phyloP scores from a whole-genome alignment of 2,329 filamentous ascomycete species.

The Cercospora sp. region DNA sequence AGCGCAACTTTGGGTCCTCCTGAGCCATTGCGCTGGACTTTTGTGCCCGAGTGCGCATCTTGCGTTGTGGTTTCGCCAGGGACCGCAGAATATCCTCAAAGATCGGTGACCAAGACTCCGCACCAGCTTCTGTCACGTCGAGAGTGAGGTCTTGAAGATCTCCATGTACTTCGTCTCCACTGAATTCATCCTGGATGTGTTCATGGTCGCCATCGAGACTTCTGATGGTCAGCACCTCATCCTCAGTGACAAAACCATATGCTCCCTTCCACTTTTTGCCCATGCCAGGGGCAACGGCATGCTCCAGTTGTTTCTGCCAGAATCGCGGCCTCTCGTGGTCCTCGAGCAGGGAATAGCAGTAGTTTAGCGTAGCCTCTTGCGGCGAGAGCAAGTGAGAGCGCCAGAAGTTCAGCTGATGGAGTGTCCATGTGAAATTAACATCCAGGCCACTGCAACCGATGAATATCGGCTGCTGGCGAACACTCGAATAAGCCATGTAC shows the following conservation, averaged over 20 bases:
- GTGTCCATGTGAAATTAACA: constrained; percentile 49
- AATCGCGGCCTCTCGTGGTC: constrained; percentile 44
- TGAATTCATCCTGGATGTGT: constrained; percentile 36
- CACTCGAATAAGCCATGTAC: constrained; percentile 45
- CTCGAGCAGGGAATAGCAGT: constrained; percentile 41
- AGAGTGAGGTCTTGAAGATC: constrained; percentile 37
- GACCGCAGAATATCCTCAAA: constrained; percentile 47
- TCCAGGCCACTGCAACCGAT: constrained; percentile 38
- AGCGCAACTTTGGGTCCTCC: constrained; percentile 10
- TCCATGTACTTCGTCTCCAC: constrained; percentile 34
- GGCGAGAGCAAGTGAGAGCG: constrained; percentile 49
- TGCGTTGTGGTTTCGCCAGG: constrained; percentile 28
- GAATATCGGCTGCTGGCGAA: constrained; percentile 44
- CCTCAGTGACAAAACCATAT: constrained; percentile 44
- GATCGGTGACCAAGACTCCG: constrained; percentile 39
- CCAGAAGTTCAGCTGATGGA: constrained; percentile 56
- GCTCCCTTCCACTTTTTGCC: constrained; percentile 54
- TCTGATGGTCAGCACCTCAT: neutral
- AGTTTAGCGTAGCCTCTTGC: constrained; percentile 42
- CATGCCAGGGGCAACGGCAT: constrained; percentile 37
- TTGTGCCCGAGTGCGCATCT: constrained; percentile 39
- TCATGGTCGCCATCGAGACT: constrained; percentile 1
- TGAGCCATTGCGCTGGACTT: constrained; percentile 17
- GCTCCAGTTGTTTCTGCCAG: constrained; percentile 27
- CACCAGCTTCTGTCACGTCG: constrained; percentile 25